Evolutionary conservation across 331 rosid species (phyloP).

Genomic region (Telfairia occidentalis): DNA sequence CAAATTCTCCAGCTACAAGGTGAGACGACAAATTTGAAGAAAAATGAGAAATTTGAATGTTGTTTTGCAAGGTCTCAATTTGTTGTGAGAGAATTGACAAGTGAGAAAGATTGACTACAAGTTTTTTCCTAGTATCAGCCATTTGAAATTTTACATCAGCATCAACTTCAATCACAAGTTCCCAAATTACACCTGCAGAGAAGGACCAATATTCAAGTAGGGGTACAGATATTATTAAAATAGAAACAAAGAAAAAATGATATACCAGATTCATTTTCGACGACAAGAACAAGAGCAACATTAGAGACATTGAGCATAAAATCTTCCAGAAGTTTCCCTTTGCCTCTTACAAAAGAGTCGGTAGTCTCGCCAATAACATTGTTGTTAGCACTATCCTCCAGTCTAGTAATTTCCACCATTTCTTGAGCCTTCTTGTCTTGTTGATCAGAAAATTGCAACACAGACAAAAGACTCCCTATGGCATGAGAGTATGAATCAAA

Average conservation of each 20-base stretch:
- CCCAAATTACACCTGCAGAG: slow-evolving; percentile 53
- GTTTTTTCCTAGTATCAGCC: slow-evolving; percentile 33
- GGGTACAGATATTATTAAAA: background rate
- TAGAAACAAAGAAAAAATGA: background rate
- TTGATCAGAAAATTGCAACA: slow-evolving; percentile 22
- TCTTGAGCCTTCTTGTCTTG: slow-evolving; percentile 22
- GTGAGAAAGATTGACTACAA: slow-evolving; percentile 42
- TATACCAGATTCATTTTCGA: slow-evolving; percentile 59
- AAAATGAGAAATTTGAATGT: slow-evolving; percentile 44
- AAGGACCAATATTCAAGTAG: slow-evolving; percentile 16
- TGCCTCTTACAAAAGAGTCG: slow-evolving; percentile 28
- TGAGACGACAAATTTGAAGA: slow-evolving; percentile 33
- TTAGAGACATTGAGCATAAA: slow-evolving; percentile 43
- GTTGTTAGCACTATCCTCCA: slow-evolving; percentile 14
- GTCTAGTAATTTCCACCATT: slow-evolving; percentile 21
- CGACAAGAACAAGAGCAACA: slow-evolving; percentile 39
- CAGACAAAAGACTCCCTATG: slow-evolving; percentile 33
- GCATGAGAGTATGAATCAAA: slow-evolving; percentile 34
- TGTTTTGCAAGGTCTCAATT: slow-evolving; percentile 27
- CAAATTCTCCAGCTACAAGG: slow-evolving; percentile 29
- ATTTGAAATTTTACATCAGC: slow-evolving; percentile 35
- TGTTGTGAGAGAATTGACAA: slow-evolving; percentile 53
- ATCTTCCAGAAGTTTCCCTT: slow-evolving; percentile 31
- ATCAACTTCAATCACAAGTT: slow-evolving; percentile 54
- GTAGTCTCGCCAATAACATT: slow-evolving; percentile 26